Evolutionary conservation across 2,329 filamentous ascomycete species (phyloP), one percentile per base, ranked within the genome.

Genomic region (Stachybotrys chlorohalonatus): DNA sequence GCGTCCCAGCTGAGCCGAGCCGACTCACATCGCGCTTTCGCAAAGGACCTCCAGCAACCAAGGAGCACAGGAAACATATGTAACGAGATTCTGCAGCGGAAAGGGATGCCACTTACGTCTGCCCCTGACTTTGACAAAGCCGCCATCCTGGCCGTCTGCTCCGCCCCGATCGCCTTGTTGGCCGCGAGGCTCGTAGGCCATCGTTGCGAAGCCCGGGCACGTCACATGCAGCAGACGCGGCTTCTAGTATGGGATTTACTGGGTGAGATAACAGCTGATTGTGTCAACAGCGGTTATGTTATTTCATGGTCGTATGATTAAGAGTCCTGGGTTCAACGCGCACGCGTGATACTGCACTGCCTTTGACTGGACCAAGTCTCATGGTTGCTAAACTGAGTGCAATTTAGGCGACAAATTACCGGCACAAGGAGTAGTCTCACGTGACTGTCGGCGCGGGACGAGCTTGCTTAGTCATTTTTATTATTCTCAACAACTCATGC

Each of bases 121-220:
- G 52, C 78, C 78, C 60, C 78, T 67, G n/a, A 76, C 71, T 62
- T 78, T 78, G 24, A 75, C 68, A 57, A 73, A 77, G 6, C 71
- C 70, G 36, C 71, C 73, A 61, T 78, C 75, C 55, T 74, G 70
- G 7, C 71, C 70, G 9, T 65, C 67, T n/a, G 62, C 64, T n/a
- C 63, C 71, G 16, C 69, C 67, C 49, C 69, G 62, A 49, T 72
- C 73, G 56, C 71, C 73, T 61, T 75, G 71, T 60, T 79, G 77
- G 64, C 77, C 75, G 59, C 78, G 75, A 67, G 76, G 74, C 72
- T 80, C 77, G 66, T 79, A 80, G 63, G 78, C 74, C 78, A 81
- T 81, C 54, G 60, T 61, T 59, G 13, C 36, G 2, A 2, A 13
- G 36, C 36, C 13, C 36, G 13, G 5, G 56, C 49, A 56, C 49